A percentile compares a stretch with the other conserved stretches of the same genome.
Evolutionary conservation across 179 eudicot genomes (phyloP).

Genomic region (Patellifolia procumbens): DNA sequence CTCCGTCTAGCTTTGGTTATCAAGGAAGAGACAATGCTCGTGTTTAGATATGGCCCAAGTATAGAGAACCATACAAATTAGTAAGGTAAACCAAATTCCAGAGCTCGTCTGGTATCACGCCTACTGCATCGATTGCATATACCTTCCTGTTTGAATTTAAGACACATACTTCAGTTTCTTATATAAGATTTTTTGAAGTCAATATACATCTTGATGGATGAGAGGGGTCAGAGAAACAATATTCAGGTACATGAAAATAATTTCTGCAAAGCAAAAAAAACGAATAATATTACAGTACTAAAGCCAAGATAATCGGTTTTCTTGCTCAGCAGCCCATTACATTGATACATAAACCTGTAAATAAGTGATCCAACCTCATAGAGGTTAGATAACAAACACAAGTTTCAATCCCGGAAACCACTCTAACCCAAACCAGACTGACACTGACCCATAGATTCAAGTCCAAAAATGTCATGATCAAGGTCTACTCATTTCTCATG

Average conservation of each 20-base stretch:
- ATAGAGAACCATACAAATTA: slow-evolving; percentile 50
- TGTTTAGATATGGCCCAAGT: background rate
- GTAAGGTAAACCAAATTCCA: slow-evolving; percentile 72
- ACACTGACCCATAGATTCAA: background rate
- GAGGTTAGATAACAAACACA: background rate
- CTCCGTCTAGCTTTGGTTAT: too few relatives aligned
- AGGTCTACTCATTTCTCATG: background rate
- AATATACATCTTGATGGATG: background rate
- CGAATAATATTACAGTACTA: background rate
- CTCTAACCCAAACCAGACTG: background rate
- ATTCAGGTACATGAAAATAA: too few relatives aligned
- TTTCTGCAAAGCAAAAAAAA: background rate
- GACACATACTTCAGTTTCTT: background rate
- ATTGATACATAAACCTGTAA: background rate
- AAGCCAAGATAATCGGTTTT: background rate
- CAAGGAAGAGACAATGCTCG: background rate
- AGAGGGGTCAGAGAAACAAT: background rate
- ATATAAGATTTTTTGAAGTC: background rate
- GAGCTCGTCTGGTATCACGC: slow-evolving; percentile 76
- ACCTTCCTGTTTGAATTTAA: slow-evolving; percentile 60
- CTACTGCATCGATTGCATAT: slow-evolving; percentile 54
- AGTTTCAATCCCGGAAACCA: background rate
- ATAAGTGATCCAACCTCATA: background rate
- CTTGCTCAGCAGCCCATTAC: background rate
- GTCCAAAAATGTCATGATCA: background rate